Conservation (phyloP, 2,329 filamentous ascomycete genomes). For the Paracamarosporium sp. region DNA sequence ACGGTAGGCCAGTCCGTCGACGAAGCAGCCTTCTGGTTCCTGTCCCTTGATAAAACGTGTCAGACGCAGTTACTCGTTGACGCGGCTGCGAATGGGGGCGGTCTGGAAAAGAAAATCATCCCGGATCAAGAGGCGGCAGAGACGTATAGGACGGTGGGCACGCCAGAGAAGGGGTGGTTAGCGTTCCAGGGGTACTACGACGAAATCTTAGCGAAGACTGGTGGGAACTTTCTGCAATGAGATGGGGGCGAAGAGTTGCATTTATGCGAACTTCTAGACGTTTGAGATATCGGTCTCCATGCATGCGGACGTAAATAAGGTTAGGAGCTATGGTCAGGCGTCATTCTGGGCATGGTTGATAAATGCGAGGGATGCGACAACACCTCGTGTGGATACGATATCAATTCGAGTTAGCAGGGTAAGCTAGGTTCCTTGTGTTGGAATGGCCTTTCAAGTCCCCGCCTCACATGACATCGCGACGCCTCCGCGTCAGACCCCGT, state of each 20-base stretch:
- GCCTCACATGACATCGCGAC: too few relatives aligned
- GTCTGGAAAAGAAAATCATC: slow-evolving; percentile 50
- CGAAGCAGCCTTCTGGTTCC: slow-evolving; percentile 56
- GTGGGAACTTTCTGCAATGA: slow-evolving; percentile 56
- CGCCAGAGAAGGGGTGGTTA: slow-evolving; percentile 60
- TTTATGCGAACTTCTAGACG: too few relatives aligned
- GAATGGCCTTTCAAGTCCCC: too few relatives aligned
- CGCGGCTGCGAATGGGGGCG: slow-evolving; percentile 45
- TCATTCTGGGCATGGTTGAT: too few relatives aligned
- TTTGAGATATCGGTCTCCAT: too few relatives aligned
- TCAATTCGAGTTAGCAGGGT: too few relatives aligned
- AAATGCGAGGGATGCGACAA: too few relatives aligned
- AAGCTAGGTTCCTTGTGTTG: too few relatives aligned
- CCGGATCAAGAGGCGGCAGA: slow-evolving; percentile 48
- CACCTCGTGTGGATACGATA: too few relatives aligned
- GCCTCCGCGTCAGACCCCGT: too few relatives aligned
- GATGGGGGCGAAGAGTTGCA: not conserved
- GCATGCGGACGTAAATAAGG: too few relatives aligned
- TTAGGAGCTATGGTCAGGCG: too few relatives aligned
- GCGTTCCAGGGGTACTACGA: slow-evolving; percentile 63
- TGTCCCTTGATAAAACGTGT: slow-evolving; percentile 54
- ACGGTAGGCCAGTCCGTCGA: slow-evolving; percentile 50
- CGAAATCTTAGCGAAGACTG: slow-evolving; percentile 59
- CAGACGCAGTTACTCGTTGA: slow-evolving; percentile 54
- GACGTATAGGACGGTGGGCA: slow-evolving; percentile 52